Conservation (phyloP, 2,329 filamentous ascomycete genomes). For the Colletotrichum falcatum region DNA sequence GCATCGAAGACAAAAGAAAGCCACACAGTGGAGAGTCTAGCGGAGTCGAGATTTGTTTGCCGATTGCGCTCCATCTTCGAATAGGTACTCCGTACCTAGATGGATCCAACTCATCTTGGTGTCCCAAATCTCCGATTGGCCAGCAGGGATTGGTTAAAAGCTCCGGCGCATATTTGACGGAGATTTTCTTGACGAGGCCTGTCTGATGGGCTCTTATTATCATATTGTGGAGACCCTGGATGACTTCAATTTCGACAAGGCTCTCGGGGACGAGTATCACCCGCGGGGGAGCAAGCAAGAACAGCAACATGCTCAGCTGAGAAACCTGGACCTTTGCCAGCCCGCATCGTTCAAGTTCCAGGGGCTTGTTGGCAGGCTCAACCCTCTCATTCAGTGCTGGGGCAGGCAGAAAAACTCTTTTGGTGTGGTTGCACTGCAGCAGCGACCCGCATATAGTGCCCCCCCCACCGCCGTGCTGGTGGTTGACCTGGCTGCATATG, state of each 20-base stretch:
- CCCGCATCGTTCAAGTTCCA: neutral
- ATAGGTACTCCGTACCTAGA: too few relatives aligned
- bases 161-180: constrained; percentile 39
- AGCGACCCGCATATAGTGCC: constrained; percentile 33
- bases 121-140: constrained; percentile 39
- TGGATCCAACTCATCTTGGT: constrained; percentile 30
- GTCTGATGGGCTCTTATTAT: constrained; percentile 30
- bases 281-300: neutral
- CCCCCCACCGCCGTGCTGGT: constrained; percentile 3
- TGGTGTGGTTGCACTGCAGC: constrained; percentile 36
- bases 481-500: constrained; percentile 2
- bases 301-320: neutral
- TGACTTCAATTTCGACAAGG: constrained; percentile 21
- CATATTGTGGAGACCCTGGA: constrained; percentile 28
- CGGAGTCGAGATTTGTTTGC: constrained; percentile 15
- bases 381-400: neutral
- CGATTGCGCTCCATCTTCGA: constrained; percentile 28
- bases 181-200: constrained; percentile 36
- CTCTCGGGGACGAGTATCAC: neutral
- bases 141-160: constrained; percentile 24
- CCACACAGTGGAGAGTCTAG: constrained; percentile 29
- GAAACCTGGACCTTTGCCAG: neutral
- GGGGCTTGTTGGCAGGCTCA: neutral
- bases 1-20: neutral
- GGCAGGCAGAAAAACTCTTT: constrained; percentile 11